Evolutionary conservation across 2,329 filamentous ascomycete genomes (phyloP).

Genomic region (Albophoma yamanashiensis): DNA sequence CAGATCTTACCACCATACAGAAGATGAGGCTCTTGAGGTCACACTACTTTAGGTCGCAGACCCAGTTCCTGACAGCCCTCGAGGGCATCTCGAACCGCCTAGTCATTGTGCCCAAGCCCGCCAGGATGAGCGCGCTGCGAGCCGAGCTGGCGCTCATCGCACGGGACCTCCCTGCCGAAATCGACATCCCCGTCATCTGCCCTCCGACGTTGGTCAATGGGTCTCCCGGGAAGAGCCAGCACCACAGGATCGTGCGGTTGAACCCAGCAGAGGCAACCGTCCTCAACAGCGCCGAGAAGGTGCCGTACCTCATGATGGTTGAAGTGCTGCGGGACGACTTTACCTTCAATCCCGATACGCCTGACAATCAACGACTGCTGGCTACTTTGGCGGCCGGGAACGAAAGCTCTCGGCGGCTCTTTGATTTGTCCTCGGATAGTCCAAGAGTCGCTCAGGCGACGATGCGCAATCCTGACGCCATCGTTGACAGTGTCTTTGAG

Average conservation of each 20-base stretch:
- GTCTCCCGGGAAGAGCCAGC: slow-evolving; percentile 61
- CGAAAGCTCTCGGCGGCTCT: slow-evolving; percentile 48
- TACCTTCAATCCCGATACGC: slow-evolving; percentile 65
- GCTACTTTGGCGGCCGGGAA: slow-evolving; percentile 45
- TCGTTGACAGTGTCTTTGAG: slow-evolving; percentile 69
- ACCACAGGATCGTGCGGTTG: slow-evolving; percentile 73
- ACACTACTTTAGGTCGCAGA: slow-evolving; percentile 76
- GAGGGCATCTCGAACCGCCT: slow-evolving; percentile 80
- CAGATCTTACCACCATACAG: slow-evolving; percentile 52
- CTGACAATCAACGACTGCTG: slow-evolving; percentile 60
- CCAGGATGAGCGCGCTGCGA: slow-evolving; percentile 67
- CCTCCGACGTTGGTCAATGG: slow-evolving; percentile 65
- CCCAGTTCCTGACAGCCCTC: slow-evolving; percentile 68
- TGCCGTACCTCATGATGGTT: slow-evolving; percentile 76
- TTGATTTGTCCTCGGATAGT: slow-evolving; percentile 56
- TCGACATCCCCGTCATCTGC: slow-evolving; percentile 75
- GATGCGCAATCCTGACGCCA: slow-evolving; percentile 30
- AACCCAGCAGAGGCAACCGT: slow-evolving; percentile 80
- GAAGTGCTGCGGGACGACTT: slow-evolving; percentile 76
- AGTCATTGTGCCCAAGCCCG: slow-evolving; percentile 71
- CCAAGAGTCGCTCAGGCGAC: slow-evolving; percentile 34
- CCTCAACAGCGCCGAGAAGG: slow-evolving; percentile 76
- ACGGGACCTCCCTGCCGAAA: slow-evolving; percentile 71
- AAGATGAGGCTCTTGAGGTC: slow-evolving; percentile 65
- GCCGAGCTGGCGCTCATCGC: slow-evolving; percentile 73